Percentiles rank a stretch among this genome's conserved stretches.
Evolutionary conservation across 441 rosid genomes (phyloP).

Genomic region (Brassica hybrid): DNA sequence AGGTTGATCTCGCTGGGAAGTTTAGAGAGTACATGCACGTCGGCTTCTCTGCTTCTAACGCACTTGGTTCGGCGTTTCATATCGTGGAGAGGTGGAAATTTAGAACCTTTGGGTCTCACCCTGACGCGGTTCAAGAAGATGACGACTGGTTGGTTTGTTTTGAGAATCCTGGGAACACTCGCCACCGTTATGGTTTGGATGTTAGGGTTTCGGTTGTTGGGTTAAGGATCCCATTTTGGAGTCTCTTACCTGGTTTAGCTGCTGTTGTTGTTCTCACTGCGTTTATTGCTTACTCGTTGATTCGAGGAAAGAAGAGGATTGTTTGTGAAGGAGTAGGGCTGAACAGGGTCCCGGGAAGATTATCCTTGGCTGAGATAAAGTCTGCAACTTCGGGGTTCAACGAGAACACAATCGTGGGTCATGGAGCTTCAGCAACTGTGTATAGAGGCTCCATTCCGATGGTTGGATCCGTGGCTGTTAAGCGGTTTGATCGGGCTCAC

Average conservation of each 20-base stretch:
- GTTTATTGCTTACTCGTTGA: slow-evolving; percentile 40
- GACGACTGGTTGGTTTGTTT: slow-evolving; percentile 59
- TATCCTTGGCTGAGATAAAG: slow-evolving; percentile 66
- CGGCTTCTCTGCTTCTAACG: slow-evolving; percentile 82
- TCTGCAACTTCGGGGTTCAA: slow-evolving; percentile 72
- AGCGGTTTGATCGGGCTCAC: slow-evolving; percentile 60
- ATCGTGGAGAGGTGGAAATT: slow-evolving; percentile 69
- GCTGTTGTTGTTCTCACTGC: slow-evolving; percentile 35
- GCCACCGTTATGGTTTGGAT: slow-evolving; percentile 16
- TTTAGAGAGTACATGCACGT: slow-evolving; percentile 79
- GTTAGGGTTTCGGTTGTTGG: slow-evolving; percentile 49
- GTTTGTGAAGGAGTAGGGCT: slow-evolving; percentile 12
- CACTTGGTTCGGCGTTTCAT: slow-evolving; percentile 72
- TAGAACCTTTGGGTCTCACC: slow-evolving; percentile 52
- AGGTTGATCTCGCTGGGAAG: slow-evolving; percentile 61
- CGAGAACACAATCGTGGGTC: slow-evolving; percentile 61
- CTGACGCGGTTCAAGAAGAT: slow-evolving; percentile 43
- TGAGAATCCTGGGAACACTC: slow-evolving; percentile 10
- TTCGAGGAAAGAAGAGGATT: slow-evolving; percentile 43
- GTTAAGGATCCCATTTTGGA: slow-evolving; percentile 52
- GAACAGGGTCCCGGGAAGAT: slow-evolving; percentile 52
- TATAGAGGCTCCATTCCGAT: slow-evolving; percentile 70
- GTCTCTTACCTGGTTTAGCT: slow-evolving; percentile 45
- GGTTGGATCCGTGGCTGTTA: slow-evolving; percentile 62
- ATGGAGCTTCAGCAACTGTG: slow-evolving; percentile 81